Base-by-base conservation (phyloP, 495 filamentous ascomycete species). In the Penicillium parvum region DNA sequence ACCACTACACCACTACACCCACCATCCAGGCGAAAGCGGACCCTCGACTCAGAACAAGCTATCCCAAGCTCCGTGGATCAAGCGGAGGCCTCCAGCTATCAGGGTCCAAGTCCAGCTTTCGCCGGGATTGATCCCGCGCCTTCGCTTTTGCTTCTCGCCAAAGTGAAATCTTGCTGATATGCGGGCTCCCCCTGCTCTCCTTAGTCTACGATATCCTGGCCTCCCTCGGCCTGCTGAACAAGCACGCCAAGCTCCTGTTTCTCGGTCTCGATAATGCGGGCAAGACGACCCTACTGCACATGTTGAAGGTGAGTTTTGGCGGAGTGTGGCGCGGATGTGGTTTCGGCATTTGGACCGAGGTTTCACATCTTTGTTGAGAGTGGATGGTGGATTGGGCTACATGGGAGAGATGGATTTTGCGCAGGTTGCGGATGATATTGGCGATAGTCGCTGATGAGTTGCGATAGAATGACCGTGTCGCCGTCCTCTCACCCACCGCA, bases 181-280 rank as follows among this genome's bases (percentile, higher is more conserved):
- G 20, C 12, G n/a, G n/a, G n/a, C 37, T 32, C 14, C 20, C 22
- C 49, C 18, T 45, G n/a, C 12, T 37, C 20, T 43, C 23, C 39
- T 53, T 50, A 97, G 92, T 96, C 71, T 96, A 82, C 75, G 90
- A 97, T 74, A 70, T 95, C 43, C 82, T 98, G 52, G 82, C 94
- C 48, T 85, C 80, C 44, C 78, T 97, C 45, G 92, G 94, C 44
- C 79, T 98, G 52, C 74, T 88, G 46, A 97, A 97, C 80, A 97
- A 98, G 79, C 87, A 95, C 64, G 88, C 85, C 50, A 94, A 95
- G 77, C 81, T 95, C 32, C 80, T 95, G 40, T 94, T 94, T 68
- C 83, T 96, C 32, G 89, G 91, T 46, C 83, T 96, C 45, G 92
- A 98, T 68, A 96, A 96, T 77, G 92, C 92, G 34, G 92, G 91